Evolutionary conservation across 495 filamentous ascomycete species (phyloP), one percentile per base, ranked within the genome.

Genomic region (Trichoderma reesei): DNA sequence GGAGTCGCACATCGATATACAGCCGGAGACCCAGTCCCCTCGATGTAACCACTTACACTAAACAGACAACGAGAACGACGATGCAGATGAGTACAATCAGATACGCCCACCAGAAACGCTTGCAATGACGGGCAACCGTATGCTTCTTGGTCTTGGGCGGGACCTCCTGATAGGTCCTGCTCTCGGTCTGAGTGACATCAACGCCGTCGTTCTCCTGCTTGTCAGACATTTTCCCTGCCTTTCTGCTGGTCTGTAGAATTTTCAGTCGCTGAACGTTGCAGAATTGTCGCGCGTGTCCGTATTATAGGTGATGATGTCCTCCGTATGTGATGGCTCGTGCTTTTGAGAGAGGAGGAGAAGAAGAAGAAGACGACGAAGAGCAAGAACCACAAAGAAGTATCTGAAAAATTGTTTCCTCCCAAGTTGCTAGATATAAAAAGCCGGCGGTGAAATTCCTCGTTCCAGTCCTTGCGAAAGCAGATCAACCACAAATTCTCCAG

Each of bases 101-200:
- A 70, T 90, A 82, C 67, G 79, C 73, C 90, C 88, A 92, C 89
- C 89, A 92, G 68, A 83, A 90, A 67, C 77, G 72, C 61, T 62
- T 68, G 65, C 75, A 78, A 67, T 82, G 79, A n/a, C 75, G 72
- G 59, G 71, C 65, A 66, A 65, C 71, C 14, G 68, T 70, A 33
- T 71, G 60, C 44, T 62, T 72, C 59, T 68, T 66, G 46, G 67
- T 70, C 70, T 39, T n/a, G 20, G 39, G 39, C n/a, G 6, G n/a
- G 41, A 10, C 39, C n/a, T 11, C n/a, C 31, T 56, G 26, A 8
- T 56, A 31, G 20, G 14, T 20, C 4, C 11, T 31, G 18, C 64
- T 56, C 31, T 59, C 60, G 60, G 66, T 65, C 31, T 63, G 65
- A 68, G 72, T 72, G 26, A 65, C 54, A 68, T 72, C 69, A 46